phyloP scores from a whole-genome alignment of 305 asterid species.

The Fraxinus velutina region DNA sequence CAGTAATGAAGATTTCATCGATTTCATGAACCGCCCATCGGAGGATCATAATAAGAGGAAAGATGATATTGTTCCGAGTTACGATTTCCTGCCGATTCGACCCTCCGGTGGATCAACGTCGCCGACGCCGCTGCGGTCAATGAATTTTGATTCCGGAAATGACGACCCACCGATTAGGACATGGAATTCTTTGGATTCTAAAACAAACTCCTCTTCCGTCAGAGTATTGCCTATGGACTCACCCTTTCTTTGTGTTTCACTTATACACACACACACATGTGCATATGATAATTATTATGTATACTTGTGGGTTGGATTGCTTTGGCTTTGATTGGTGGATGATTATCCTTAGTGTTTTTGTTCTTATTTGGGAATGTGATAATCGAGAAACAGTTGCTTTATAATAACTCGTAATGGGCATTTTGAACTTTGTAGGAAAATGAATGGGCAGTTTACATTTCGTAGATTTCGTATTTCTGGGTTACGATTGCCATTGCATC shows the following conservation, averaged over 20 bases:
- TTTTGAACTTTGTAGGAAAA: background rate
- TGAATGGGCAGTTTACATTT: background rate
- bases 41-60: slow-evolving; percentile 32
- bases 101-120: slow-evolving; percentile 31
- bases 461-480: background rate
- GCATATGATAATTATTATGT: background rate
- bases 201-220: slow-evolving; percentile 39
- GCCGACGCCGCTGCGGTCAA: slow-evolving; percentile 32
- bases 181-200: slow-evolving; percentile 68
- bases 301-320: background rate
- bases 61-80: slow-evolving; percentile 42
- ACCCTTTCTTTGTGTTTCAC: background rate
- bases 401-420: background rate
- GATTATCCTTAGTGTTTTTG: background rate
- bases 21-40: slow-evolving; percentile 56
- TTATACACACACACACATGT: background rate
- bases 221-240: slow-evolving; percentile 40
- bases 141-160: slow-evolving; percentile 43
- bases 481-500: background rate
- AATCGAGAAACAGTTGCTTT: background rate
- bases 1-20: slow-evolving; percentile 50
- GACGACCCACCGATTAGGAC: slow-evolving; percentile 44
- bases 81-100: slow-evolving; percentile 45
- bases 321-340: slow-evolving; percentile 12
- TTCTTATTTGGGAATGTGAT: background rate